Evolutionary conservation across 768 basidiomycete genomes (phyloP).

Genomic region (Mycena haematopus): DNA sequence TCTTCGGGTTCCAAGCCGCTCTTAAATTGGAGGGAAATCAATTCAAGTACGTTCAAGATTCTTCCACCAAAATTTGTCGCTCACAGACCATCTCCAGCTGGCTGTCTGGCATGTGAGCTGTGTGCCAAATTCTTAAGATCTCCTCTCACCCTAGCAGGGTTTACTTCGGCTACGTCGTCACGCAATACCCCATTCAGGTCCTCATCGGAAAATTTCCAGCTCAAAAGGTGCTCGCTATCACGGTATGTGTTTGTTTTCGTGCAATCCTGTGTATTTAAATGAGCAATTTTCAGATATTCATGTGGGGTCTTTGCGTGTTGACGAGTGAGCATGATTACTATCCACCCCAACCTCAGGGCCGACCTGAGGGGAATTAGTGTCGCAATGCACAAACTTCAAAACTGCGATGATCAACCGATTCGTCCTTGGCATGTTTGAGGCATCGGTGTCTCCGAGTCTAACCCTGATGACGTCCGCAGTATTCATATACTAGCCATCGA

Average conservation of each 20-base stretch:
- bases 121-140: too few relatives aligned
- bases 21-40: constrained; percentile 25
- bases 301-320: constrained; percentile 32
- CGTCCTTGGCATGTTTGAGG: constrained; percentile 30
- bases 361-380: constrained; percentile 10
- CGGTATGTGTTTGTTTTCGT: constrained; percentile 13
- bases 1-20: constrained; percentile 29
- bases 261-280: not conserved
- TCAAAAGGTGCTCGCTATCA: constrained; percentile 27
- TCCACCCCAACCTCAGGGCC: not conserved
- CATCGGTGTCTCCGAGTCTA: constrained; percentile 28
- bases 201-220: constrained; percentile 30
- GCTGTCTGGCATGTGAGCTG: constrained; percentile 21
- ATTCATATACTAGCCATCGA: not conserved
- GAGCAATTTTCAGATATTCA: not conserved
- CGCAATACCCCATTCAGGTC: constrained; percentile 30
- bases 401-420: constrained; percentile 32
- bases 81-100: constrained; percentile 9
- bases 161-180: constrained; percentile 28
- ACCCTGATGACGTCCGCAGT: constrained; percentile 31
- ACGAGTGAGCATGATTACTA: constrained; percentile 13
- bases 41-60: constrained; percentile 23
- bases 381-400: constrained; percentile 32
- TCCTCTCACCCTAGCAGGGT: constrained; percentile 7
- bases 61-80: not conserved